phyloP scores from a whole-genome alignment of 2,329 filamentous ascomycete species.

The Stylonectria norvegica region DNA sequence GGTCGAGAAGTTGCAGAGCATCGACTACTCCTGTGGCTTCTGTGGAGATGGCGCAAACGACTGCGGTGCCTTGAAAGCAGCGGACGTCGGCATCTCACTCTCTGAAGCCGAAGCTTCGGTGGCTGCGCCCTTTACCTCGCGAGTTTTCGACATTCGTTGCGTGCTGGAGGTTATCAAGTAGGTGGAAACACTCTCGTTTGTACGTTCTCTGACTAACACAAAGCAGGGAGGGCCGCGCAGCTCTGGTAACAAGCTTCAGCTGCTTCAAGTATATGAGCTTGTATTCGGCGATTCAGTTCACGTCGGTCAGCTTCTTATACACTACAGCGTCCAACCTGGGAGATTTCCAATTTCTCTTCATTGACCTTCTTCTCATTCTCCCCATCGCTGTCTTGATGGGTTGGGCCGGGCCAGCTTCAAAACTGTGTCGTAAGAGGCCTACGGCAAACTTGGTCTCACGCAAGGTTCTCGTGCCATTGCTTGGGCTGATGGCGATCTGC shows the following conservation, averaged over 20 bases:
- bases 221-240: constrained; percentile 78
- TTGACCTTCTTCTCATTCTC: constrained; percentile 86
- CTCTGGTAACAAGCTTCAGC: constrained; percentile 96
- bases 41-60: constrained; percentile 98
- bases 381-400: constrained; percentile 99
- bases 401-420: constrained; percentile 82
- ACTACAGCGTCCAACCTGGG: constrained; percentile 90
- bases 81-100: constrained; percentile 93
- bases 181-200: constrained; percentile 10
- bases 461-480: constrained; percentile 83
- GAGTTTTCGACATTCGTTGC: constrained; percentile 93
- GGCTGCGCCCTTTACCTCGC: constrained; percentile 94
- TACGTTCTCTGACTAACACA: constrained; percentile 18
- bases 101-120: constrained; percentile 97
- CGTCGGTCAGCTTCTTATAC: constrained; percentile 93
- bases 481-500: constrained; percentile 84
- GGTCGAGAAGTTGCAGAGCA: constrained; percentile 92
- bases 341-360: constrained; percentile 97
- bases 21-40: constrained; percentile 93
- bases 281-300: constrained; percentile 99
- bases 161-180: constrained; percentile 86
- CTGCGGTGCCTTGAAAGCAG: constrained; percentile 92
- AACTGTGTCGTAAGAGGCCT: constrained; percentile 77
- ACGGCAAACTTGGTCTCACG: constrained; percentile 89
- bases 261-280: constrained; percentile 99